A percentile compares a stretch with the other conserved stretches of the same genome.
Evolutionary conservation across 140 eudicot species (phyloP).

Genomic region (Flaveria floridana): DNA sequence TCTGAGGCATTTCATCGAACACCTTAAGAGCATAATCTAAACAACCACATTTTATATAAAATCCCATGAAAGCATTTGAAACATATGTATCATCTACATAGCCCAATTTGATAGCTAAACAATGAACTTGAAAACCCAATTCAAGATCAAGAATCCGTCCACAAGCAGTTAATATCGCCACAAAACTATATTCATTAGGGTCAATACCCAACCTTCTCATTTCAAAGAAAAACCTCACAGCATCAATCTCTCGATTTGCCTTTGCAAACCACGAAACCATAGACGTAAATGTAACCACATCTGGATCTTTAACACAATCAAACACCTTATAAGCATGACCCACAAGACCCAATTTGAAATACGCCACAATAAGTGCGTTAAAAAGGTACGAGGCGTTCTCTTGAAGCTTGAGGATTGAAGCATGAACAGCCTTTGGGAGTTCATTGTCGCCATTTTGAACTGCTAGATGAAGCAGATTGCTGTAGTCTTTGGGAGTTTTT

Average conservation of each 20-base stretch:
- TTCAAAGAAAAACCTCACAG: slow-evolving; percentile 50
- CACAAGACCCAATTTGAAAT: slow-evolving; percentile 50
- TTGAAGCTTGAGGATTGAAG: slow-evolving; percentile 59
- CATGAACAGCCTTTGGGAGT: slow-evolving; percentile 58
- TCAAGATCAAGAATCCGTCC: slow-evolving; percentile 44
- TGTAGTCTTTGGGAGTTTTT: slow-evolving; percentile 26
- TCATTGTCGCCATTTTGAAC: slow-evolving; percentile 40
- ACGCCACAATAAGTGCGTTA: slow-evolving; percentile 58
- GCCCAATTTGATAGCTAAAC: slow-evolving; percentile 57
- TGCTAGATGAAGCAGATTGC: slow-evolving; percentile 47
- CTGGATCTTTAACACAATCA: slow-evolving; percentile 35
- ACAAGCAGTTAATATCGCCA: slow-evolving; percentile 80
- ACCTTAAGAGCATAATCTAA: slow-evolving; percentile 46
- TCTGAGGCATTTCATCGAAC: slow-evolving; percentile 62
- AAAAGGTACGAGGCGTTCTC: slow-evolving; percentile 31
- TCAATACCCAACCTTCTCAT: slow-evolving; percentile 65
- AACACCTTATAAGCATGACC: slow-evolving; percentile 57
- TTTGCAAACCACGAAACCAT: slow-evolving; percentile 67
- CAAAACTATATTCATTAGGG: slow-evolving; percentile 72
- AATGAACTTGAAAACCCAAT: slow-evolving; percentile 69
- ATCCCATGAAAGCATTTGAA: slow-evolving; percentile 67
- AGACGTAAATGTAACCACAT: slow-evolving; percentile 67
- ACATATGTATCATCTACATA: slow-evolving; percentile 46
- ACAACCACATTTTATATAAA: slow-evolving; percentile 63
- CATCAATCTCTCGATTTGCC: slow-evolving; percentile 45